Percentiles rank a stretch among this genome's conserved stretches.
Evolutionary conservation across 352 stramenopile genomes (phyloP).

Genomic region (Phytophthora cactorum): DNA sequence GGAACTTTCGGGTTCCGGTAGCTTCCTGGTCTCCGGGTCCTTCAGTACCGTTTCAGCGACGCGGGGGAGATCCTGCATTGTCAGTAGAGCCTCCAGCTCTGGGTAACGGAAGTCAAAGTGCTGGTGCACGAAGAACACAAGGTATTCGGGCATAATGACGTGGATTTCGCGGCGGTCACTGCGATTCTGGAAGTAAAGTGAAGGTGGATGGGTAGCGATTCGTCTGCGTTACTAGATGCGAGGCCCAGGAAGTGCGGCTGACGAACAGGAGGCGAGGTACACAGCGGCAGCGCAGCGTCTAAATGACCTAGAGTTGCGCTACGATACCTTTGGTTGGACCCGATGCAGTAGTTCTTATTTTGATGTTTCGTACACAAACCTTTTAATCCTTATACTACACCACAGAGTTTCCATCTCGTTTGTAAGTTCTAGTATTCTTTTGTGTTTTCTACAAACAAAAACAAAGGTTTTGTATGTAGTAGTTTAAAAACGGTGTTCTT

Average conservation of each 20-base stretch:
- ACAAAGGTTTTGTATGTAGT: no score
- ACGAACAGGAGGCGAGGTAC: slow-evolving; percentile 4
- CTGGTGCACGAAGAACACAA: slow-evolving; percentile 85
- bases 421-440: no score
- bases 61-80: slow-evolving; percentile 56
- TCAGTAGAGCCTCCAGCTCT: slow-evolving; percentile 78
- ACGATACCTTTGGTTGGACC: slow-evolving; percentile 11
- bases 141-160: slow-evolving; percentile 66
- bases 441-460: no score
- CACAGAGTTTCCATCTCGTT: no score
- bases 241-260: not conserved
- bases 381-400: not conserved
- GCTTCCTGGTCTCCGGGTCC: slow-evolving; percentile 30
- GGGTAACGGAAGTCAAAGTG: slow-evolving; percentile 87
- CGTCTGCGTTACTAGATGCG: not conserved
- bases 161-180: not conserved
- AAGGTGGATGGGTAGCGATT: not conserved
- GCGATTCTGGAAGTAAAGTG: not conserved
- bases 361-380: not conserved
- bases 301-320: no score
- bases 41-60: slow-evolving; percentile 42
- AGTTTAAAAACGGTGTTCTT: not conserved
- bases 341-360: slow-evolving; percentile 12
- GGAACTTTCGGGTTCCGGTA: slow-evolving; percentile 57
- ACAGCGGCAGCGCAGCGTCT: no score